phyloP scores from a whole-genome alignment of 192 early-diverging fungal species.

The Backusella luteola region DNA sequence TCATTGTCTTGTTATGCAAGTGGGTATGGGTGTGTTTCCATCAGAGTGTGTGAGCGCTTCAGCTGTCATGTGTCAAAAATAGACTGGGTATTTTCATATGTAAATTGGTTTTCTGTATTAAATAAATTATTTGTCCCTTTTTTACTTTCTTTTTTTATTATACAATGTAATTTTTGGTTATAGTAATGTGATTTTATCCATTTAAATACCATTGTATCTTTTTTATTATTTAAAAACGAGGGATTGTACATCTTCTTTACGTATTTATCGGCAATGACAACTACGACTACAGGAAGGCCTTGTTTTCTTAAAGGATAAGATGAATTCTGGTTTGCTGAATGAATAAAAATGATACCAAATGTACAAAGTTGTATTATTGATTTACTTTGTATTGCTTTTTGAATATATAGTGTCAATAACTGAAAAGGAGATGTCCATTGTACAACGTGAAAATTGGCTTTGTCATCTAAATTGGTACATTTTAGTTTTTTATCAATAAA shows the following conservation, averaged over 20 bases:
- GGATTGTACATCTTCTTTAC: no score
- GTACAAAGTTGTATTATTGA: no score
- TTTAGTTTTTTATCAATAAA: neutral
- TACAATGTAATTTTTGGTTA: neutral
- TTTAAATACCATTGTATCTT: neutral
- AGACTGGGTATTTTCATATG: neutral
- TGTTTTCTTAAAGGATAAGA: no score
- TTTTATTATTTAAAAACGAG: no score
- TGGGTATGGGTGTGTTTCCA: constrained; percentile 5
- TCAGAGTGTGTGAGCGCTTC: neutral
- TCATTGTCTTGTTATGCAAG: constrained; percentile 3
- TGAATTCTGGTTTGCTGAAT: no score
- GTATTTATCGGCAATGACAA: no score
- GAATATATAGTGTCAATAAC: neutral
- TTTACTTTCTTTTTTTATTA: neutral
- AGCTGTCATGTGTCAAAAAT: neutral
- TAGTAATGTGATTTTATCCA: neutral
- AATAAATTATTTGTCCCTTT: neutral
- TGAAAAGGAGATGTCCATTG: neutral
- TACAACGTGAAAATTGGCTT: neutral
- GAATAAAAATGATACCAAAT: no score
- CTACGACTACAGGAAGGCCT: no score
- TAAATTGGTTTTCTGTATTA: neutral
- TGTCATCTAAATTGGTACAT: neutral
- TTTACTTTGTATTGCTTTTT: no score